phyloP scores from a whole-genome alignment of 2,329 filamentous ascomycete species.

The Sarocladiaceae sp. region DNA sequence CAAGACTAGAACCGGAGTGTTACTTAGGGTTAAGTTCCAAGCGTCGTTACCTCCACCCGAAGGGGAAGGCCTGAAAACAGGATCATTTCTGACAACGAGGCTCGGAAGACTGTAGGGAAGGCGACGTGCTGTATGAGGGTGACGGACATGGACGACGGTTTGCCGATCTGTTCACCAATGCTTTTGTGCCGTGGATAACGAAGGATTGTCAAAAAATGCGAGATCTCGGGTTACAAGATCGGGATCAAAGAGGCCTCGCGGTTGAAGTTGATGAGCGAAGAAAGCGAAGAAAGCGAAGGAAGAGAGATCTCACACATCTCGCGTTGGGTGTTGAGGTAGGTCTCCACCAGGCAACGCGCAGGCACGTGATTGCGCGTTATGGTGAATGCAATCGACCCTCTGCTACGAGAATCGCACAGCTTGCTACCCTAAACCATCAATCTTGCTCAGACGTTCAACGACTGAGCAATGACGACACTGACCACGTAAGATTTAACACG shows the following conservation, averaged over 20 bases:
- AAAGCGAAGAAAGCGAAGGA: neutral
- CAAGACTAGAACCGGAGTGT: constrained; percentile 70
- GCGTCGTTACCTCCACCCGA: constrained; percentile 51
- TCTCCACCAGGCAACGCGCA: constrained; percentile 1
- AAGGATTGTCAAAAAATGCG: constrained; percentile 31
- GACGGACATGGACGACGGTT: neutral
- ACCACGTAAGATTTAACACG: too few relatives aligned
- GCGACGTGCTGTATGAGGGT: constrained; percentile 57
- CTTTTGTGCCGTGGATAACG: constrained; percentile 19
- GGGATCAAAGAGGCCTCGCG: neutral
- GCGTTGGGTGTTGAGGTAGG: neutral
- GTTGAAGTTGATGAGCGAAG: neutral
- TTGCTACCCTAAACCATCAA: neutral
- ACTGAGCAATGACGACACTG: too few relatives aligned
- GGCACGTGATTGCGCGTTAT: constrained; percentile 2
- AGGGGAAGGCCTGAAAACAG: constrained; percentile 41
- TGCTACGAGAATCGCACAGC: neutral
- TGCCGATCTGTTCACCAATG: neutral
- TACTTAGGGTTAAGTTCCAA: constrained; percentile 98
- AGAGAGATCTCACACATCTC: neutral
- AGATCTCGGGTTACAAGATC: constrained; percentile 5
- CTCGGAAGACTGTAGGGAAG: constrained; percentile 77
- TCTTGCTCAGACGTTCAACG: too few relatives aligned
- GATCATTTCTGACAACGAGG: constrained; percentile 66
- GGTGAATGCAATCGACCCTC: neutral